Evolutionary conservation across 371 early-diverging fungal genomes (phyloP), one percentile per base, ranked within the genome.

Genomic region (Apophysomyces ossiformis): DNA sequence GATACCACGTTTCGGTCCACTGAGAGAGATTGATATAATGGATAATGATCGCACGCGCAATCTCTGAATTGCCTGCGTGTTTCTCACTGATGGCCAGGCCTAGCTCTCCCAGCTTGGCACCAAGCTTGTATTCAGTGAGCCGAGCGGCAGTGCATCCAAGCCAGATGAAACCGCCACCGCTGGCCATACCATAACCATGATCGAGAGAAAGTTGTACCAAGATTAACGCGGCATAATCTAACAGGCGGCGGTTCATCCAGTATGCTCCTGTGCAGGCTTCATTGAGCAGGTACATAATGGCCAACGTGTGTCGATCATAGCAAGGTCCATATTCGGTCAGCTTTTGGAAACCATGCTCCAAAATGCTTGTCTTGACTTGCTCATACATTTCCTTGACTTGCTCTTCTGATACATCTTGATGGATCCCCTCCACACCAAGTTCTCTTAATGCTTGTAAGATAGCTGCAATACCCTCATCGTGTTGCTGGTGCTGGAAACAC

Each of bases 221-320:
- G 16, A 72, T 77, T 21, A 78, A 63, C 0, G 77, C 71, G 54
- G 79, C 69, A 36, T 62, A 68, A n/a, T 76, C 77, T 13, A 77
- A 69, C 11, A 82, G 61, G 15, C 61, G 62, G 2, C 75, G 79
- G 38, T 71, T 66, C 7, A 79, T 60, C 82, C 79, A 78, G 46
- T 78, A 76, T 13, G 79, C 79, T n/a, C 76, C 75, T 1, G 69
- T 72, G 35, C 79, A 77, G 2, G 75, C 77, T 54, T 82, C 82
- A 39, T 75, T 71, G 13, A 82, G 39, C 4, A 79, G 50, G 13
- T 71, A 45, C 79, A 79, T 79, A 56, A 70, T 69, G 1, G 76
- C 74, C 38, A 74, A 57, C 9, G 69, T 67, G 3, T 69, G 66
- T 13, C 39, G 45, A 16, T 74, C 69, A 5, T 66, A 57, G 39